Evolutionary conservation across 371 early-diverging fungal genomes (phyloP), one percentile per base, ranked within the genome.

Genomic region (Mucor irregularis): DNA sequence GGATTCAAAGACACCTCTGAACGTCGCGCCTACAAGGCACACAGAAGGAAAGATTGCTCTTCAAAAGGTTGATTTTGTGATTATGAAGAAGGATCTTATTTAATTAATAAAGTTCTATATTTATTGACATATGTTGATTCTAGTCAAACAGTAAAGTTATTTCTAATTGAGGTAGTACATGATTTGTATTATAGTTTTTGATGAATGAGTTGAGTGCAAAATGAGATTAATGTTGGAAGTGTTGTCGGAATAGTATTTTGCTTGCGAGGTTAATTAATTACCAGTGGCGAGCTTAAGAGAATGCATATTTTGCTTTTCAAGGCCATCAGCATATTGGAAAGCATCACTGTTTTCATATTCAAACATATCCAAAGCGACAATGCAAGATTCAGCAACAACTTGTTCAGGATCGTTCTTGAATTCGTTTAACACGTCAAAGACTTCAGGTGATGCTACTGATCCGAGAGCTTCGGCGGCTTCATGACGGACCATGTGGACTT

Each of bases 381-480:
- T 74, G 71, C 96, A 97, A 71, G 92, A 92, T 69, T 99, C 99
- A 42, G 94, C 84, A 3, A 99, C 95, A 16, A 99, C 97, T 10
- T 84, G 83, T 53, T 92, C 93, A 8, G 83, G 56, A 66, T 94
- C 94, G 10, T 88, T 61, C 42, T 81, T 72, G 69, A 85, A 96
- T 61, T 86, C 62, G 47, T 85, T 65, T 43, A 99, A 80, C 19
- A 87, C 82, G 5, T 82, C 80, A 38, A 92, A 73, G 46, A 90
- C 89, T 73, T 97, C 95, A 26, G 91, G 87, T 5, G 92, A 92
- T 22, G 96, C 99, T 68, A 99, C 95, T 1, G 96, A 92, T n/a
- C 99, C 99, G 50, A 99, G 76, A 4, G 99, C 99, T 80, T 99
- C 99, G 14, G 99, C 99, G 51, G 92, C 91, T 77, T 99, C 99